Base-by-base conservation (phyloP, 2,329 filamentous ascomycete genomes). In the Arthrobotrys sinensis region DNA sequence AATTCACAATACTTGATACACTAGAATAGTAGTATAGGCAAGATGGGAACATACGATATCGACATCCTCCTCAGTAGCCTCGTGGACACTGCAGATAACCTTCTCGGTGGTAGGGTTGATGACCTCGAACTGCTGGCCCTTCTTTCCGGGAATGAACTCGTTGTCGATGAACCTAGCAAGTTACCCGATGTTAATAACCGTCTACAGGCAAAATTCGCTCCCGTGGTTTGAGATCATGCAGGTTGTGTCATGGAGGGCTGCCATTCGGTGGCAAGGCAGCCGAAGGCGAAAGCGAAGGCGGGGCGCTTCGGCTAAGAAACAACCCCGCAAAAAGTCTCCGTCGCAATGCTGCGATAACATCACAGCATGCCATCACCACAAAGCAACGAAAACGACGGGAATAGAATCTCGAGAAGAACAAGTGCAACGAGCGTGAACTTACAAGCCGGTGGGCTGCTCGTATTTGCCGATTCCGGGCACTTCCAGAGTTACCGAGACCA, bases 41-140 rank as follows among this genome's bases (percentile, higher is more conserved):
- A 12, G n/a, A 14, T 24, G 28, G 16, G 11, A 40, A 75, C 62
- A 32, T 76, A 53, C 62, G 53, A 75, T 50, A 69, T 91, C 90
- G 84, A 91, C 87, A 86, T 96, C 93, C 88, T 96, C 94, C 88
- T 96, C 93, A 80, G 91, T 92, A 83, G 91, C 94, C 86, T 97
- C 94, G 84, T 90, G 87, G 82, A 97, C 92, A 69, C 90, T 91
- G 87, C 88, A 89, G 87, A 97, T 96, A 83, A 93, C 90, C 85
- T 94, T 90, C 85, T 97, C 94, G 81, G 90, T 93, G 80, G 91
- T 83, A 77, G 94, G 94, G 89, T 97, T 97, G 88, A 96, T 91
- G 53, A 94, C 92, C 86, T 97, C 93, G 83, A 97, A 96, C 81
- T 91, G 94, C 89, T 93, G 91, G 87, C 94, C 94, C 82, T 97